These are phyloP conservation scores for Agaricus blazei DNA, from an alignment of 768 basidiomycete species.

Conservation along the genomic window DNA sequence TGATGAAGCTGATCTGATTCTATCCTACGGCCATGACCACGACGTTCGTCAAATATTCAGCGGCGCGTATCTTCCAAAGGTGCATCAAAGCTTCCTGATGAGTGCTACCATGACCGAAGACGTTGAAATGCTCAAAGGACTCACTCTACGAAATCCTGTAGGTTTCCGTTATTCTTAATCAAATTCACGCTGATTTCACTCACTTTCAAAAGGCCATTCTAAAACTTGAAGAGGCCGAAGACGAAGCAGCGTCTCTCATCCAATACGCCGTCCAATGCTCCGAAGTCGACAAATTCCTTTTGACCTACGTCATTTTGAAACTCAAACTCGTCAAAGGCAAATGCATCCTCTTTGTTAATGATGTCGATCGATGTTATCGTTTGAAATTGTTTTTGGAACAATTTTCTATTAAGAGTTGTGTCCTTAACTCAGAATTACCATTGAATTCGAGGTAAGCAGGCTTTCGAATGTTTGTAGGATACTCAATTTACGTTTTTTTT, in stretches of 20 bases:
- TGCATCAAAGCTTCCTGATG: slow-evolving; percentile 93
- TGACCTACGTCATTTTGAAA: slow-evolving; percentile 94
- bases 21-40: slow-evolving; percentile 95
- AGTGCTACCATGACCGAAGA: slow-evolving; percentile 97
- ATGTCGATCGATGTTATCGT: slow-evolving; percentile 90
- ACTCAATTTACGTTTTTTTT: too few relatives aligned
- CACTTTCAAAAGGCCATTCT: slow-evolving; percentile 52
- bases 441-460: slow-evolving; percentile 74
- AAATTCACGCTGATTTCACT: not conserved
- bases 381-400: slow-evolving; percentile 98
- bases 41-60: slow-evolving; percentile 70
- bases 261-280: slow-evolving; percentile 86
- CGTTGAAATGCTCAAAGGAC: slow-evolving; percentile 85
- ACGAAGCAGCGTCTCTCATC: slow-evolving; percentile 72
- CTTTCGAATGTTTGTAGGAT: not conserved
- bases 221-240: slow-evolving; percentile 83
- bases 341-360: slow-evolving; percentile 95
- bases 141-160: slow-evolving; percentile 84
- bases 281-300: slow-evolving; percentile 95
- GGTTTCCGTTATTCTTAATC: slow-evolving; percentile 21
- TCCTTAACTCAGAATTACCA: slow-evolving; percentile 93
- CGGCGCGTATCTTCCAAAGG: slow-evolving; percentile 69
- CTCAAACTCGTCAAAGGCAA: slow-evolving; percentile 94
- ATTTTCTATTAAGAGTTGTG: slow-evolving; percentile 94
- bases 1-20: slow-evolving; percentile 95